phyloP scores from a whole-genome alignment of 2,329 filamentous ascomycete species.

The Metarhizium brunneum region DNA sequence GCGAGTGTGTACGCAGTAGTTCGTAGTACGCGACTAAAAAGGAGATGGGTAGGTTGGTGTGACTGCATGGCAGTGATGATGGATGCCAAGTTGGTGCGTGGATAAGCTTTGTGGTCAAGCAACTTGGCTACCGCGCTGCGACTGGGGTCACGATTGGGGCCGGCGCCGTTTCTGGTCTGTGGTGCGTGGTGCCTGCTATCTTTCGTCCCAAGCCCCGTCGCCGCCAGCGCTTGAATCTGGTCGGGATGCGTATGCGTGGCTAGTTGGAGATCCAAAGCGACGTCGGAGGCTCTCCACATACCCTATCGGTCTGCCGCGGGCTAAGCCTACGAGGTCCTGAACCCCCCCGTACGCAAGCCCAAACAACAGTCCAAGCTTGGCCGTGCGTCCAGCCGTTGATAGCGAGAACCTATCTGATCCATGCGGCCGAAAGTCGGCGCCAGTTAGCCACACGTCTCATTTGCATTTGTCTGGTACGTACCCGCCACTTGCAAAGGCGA shows the following conservation, averaged over 20 bases:
- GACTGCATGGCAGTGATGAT: not conserved
- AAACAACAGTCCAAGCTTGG: slow-evolving; percentile 68
- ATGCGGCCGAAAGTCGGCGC: slow-evolving; percentile 19
- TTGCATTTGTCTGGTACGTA: not conserved
- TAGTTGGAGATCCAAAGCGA: slow-evolving; percentile 20
- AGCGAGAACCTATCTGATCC: slow-evolving; percentile 66
- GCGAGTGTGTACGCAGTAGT: not conserved
- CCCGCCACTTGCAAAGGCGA: too few species aligned
- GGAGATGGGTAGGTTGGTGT: not conserved
- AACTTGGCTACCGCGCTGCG: not conserved
- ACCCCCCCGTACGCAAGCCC: slow-evolving; percentile 71
- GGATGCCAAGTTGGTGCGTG: not conserved
- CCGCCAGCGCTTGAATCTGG: slow-evolving; percentile 2
- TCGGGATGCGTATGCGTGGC: slow-evolving; percentile 8
- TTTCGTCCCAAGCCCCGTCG: not conserved
- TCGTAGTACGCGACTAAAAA: too few species aligned
- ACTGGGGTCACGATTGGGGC: not conserved
- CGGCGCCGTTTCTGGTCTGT: not conserved
- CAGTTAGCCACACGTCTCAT: slow-evolving; percentile 12
- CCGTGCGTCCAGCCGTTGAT: slow-evolving; percentile 66
- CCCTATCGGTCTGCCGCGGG: slow-evolving; percentile 61
- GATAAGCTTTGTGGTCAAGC: not conserved
- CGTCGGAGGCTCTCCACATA: slow-evolving; percentile 62
- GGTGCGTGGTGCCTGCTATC: not conserved
- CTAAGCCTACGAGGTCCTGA: slow-evolving; percentile 64